Base-by-base conservation (phyloP, 345 rosid genomes). In the Excoecaria cochinchinensis region DNA sequence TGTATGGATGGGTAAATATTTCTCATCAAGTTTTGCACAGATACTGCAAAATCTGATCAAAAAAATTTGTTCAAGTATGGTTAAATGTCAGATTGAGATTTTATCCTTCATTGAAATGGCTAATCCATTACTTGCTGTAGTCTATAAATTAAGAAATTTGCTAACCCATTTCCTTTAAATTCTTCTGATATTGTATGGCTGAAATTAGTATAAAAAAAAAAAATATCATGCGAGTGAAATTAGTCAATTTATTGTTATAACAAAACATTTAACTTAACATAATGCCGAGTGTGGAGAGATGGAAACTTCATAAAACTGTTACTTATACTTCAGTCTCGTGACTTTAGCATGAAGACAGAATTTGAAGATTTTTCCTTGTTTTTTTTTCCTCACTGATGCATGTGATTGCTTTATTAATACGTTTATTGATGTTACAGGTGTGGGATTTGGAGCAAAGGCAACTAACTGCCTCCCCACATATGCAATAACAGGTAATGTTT, bases 401-500 rank as follows among this genome's bases (percentile, higher is more conserved):
- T n/a, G n/a, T n/a, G n/a, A n/a, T n/a, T n/a, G n/a, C n/a, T n/a
- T n/a, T n/a, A n/a, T n/a, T n/a, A n/a, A n/a, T 22, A 36, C 13
- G 42, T 53, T 19, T 52, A 17, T 44, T 75, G 50, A 53, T 69
- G 13, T 63, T 64, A 51, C 73, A 80, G 82, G 79, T 80, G 69
- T 75, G 82, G 82, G 70, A 80, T 67, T 75, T 75, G 63, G 79
- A 80, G 71, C 79, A 71, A 42, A 75, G 79, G 71, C 62, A 3
- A 51, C 73, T 75, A n/a, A 62, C 68, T 50, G 71, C 82, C 51
- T 80, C 51, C 75, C 76, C 1, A 21, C 69, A 67, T 47, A 72
- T 59, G 50, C 76, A 51, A 76, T 76, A 66, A 62, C 53, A 40
- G 82, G 82, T 80, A 76, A 64, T 31, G n/a, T n/a, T n/a, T n/a